phyloP scores from a whole-genome alignment of 441 rosid species.

The Pelargonium australe region DNA sequence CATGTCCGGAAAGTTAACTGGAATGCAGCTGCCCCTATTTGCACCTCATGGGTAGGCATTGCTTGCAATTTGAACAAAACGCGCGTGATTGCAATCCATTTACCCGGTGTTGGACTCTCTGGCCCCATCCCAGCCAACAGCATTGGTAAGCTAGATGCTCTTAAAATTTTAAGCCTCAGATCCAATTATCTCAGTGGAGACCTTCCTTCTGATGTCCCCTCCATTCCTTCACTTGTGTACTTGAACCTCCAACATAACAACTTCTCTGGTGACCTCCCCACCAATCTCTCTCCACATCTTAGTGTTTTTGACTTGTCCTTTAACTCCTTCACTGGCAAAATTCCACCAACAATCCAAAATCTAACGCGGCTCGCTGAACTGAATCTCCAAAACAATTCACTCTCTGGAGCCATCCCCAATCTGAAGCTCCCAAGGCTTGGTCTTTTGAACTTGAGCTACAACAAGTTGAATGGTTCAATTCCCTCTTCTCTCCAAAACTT shows the following conservation, averaged over 20 bases:
- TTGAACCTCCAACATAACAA: slow-evolving; percentile 49
- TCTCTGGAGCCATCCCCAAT: slow-evolving; percentile 37
- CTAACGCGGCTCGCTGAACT: slow-evolving; percentile 32
- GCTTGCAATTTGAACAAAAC: slow-evolving; percentile 32
- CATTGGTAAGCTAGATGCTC: slow-evolving; percentile 40
- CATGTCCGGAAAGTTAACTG: slow-evolving; percentile 55
- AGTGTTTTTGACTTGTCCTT: slow-evolving; percentile 44
- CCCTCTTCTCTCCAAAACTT: slow-evolving; percentile 37
- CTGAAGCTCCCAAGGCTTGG: slow-evolving; percentile 40
- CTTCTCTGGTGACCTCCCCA: slow-evolving; percentile 39
- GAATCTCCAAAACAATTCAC: slow-evolving; percentile 41
- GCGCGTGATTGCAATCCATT: slow-evolving; percentile 38
- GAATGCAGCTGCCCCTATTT: slow-evolving; percentile 37
- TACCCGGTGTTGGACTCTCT: slow-evolving; percentile 52
- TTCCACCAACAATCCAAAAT: slow-evolving; percentile 33
- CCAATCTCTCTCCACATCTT: slow-evolving; percentile 29
- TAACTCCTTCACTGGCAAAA: slow-evolving; percentile 49
- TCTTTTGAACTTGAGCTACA: slow-evolving; percentile 37
- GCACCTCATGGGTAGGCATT: slow-evolving; percentile 55
- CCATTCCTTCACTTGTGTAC: slow-evolving; percentile 42
- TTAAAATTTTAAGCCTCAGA: slow-evolving; percentile 50
- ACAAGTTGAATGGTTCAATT: slow-evolving; percentile 43
- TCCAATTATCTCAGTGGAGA: slow-evolving; percentile 47
- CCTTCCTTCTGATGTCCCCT: slow-evolving; percentile 44
- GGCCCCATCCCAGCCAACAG: slow-evolving; percentile 43